Evolutionary conservation across 495 filamentous ascomycete species (phyloP).

Genomic region (Hypoxylon subgilvum): DNA sequence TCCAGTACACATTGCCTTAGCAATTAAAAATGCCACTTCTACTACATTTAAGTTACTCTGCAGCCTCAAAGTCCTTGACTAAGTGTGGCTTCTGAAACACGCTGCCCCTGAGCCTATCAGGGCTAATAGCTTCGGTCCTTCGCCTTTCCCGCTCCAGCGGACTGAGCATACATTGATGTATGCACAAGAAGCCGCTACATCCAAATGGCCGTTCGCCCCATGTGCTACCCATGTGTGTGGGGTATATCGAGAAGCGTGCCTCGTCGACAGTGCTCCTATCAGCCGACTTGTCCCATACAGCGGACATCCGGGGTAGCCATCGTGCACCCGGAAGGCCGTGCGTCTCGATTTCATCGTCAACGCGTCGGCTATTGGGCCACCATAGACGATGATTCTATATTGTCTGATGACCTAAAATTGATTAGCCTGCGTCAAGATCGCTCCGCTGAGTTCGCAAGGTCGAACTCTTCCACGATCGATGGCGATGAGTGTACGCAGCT

Average conservation of each 20-base stretch:
- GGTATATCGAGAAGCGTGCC: neutral
- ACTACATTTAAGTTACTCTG: conserved; percentile 5
- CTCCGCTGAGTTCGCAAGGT: conserved; percentile 15
- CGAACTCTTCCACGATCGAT: conserved; percentile 22
- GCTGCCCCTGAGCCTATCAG: neutral
- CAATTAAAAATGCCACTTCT: neutral
- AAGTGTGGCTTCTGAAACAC: conserved; percentile 24
- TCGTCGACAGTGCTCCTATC: neutral
- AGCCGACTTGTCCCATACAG: conserved; percentile 4
- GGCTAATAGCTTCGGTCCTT: conserved; percentile 9
- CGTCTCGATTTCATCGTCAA: conserved; percentile 7
- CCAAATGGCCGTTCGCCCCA: conserved; percentile 1
- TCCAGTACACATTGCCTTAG: neutral
- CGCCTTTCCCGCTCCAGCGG: conserved; percentile 7
- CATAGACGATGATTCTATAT: neutral
- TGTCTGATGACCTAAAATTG: too few species aligned
- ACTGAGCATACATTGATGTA: neutral
- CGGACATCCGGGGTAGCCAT: conserved; percentile 29
- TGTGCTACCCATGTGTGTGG: neutral
- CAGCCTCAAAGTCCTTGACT: neutral
- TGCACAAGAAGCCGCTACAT: neutral
- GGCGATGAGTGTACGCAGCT: neutral
- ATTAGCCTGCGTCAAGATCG: conserved; percentile 1
- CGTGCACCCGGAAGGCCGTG: conserved; percentile 13
- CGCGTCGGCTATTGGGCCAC: conserved; percentile 3